Conservation (phyloP, 2,329 filamentous ascomycete species). For the Xylaria sp. region DNA sequence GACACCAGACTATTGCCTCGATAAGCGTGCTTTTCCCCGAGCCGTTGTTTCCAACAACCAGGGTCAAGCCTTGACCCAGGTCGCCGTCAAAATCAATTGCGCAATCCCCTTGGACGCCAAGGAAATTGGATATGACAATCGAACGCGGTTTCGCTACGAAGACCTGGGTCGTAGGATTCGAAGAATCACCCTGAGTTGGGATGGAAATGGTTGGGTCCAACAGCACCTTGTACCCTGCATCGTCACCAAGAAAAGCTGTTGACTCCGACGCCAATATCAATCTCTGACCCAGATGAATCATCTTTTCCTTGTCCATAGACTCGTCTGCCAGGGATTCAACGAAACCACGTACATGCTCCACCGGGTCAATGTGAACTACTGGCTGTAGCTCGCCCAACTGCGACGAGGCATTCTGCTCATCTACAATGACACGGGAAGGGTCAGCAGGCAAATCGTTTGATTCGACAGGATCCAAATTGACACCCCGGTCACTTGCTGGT, state of each 20-base stretch:
- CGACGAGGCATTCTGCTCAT: not conserved
- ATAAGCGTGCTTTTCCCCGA: constrained; percentile 33
- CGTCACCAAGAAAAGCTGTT: not conserved
- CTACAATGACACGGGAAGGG: not conserved
- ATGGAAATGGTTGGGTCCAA: constrained; percentile 13
- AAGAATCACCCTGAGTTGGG: constrained; percentile 1
- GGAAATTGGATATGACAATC: constrained; percentile 33
- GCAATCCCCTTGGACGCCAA: constrained; percentile 29
- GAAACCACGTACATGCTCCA: constrained; percentile 17
- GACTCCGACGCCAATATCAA: constrained; percentile 14
- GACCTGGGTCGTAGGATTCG: constrained; percentile 9
- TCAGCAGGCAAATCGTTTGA: not conserved
- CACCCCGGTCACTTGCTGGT: constrained; percentile 21
- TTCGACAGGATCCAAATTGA: constrained; percentile 1
- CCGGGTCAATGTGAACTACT: constrained; percentile 11
- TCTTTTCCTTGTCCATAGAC: constrained; percentile 14
- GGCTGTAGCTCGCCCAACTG: not conserved
- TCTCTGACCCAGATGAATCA: constrained; percentile 19
- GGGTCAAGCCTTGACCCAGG: constrained; percentile 27
- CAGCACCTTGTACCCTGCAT: constrained; percentile 16
- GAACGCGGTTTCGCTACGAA: constrained; percentile 27
- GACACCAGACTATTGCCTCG: constrained; percentile 34
- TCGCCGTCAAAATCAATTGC: constrained; percentile 27
- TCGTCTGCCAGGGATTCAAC: constrained; percentile 16
- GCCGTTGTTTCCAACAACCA: constrained; percentile 31